Base-by-base conservation (phyloP, 108 stramenopile genomes). In the Pseudonitzschia delicatissima region DNA sequence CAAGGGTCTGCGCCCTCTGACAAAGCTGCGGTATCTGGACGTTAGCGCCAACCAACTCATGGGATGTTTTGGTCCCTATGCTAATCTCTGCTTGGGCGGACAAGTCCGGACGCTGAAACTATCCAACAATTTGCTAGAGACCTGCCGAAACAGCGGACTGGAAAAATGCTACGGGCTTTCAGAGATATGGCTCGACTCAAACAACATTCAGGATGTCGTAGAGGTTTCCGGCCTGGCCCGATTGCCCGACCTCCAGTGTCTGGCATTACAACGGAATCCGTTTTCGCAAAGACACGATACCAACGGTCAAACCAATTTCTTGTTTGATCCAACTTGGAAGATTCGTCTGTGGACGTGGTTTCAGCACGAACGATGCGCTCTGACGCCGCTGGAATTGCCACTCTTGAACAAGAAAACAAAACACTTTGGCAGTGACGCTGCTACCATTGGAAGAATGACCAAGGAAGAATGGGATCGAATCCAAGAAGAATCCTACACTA, bases 91-190 rank as follows among this genome's bases (percentile, higher is more conserved):
- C 40, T 57, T 87, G 57, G 90, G 93, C 4, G 90, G 64, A 0
- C 64, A 94, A 57, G 57, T 94, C 6, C 77, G 77, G 45, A 73
- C 74, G 40, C 72, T 94, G 28, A 64, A 82, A 15, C 61, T 94
- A 47, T 73, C 86, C 2, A 53, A 86, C 31, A 94, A 94, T 72
- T 49, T 68, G 21, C 60, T 94, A 49, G 45, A 50, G 20, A 66
- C 80, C 9, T 52, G 69, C 21, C 45, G 67, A 33, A 89, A 87
- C 5, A 60, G 60, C 32, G 64, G 64, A 31, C 31, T 94, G 5
- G 93, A 90, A 48, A 78, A 84, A 15, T 52, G 91, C 32, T 91
- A 80, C 52, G 81, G 81, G 2, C 64, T 94, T 40, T 74, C 83
- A 71, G 49, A 60, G 8, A 65, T 94, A 39, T 67, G 57, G 15